Evolutionary conservation across 306 rosid genomes (phyloP).

Genomic region (Ormosia emarginata): DNA sequence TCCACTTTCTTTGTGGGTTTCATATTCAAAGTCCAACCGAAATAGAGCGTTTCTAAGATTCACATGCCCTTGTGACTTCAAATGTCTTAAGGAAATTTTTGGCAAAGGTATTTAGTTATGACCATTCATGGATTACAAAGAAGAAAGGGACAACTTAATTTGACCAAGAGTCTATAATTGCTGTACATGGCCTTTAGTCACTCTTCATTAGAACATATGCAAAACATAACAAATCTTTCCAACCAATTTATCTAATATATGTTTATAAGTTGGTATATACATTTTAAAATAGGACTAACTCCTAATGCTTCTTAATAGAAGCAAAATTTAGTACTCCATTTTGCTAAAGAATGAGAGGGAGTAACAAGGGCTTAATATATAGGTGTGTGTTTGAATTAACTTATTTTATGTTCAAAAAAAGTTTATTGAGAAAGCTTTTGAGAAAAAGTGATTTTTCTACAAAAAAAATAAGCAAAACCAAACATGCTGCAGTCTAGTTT

Average conservation of each 20-base stretch:
- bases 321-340: conserved; percentile 23
- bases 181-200: not conserved
- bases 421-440: not conserved
- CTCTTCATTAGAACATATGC: not conserved
- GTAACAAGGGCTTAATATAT: not conserved
- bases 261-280: conserved; percentile 25
- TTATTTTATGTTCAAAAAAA: not conserved
- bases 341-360: conserved; percentile 2
- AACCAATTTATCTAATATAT: conserved; percentile 3
- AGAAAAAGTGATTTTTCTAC: not conserved
- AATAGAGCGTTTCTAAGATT: conserved; percentile 4
- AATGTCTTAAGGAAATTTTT: not conserved
- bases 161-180: not conserved
- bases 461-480: not conserved
- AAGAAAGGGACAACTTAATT: not conserved
- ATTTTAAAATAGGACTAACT: conserved; percentile 2
- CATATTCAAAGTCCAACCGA: not conserved
- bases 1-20: not conserved
- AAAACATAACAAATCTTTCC: not conserved
- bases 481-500: not conserved
- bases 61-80: not conserved
- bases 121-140: not conserved
- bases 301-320: not conserved
- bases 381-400: not conserved
- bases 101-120: not conserved